A percentile compares a stretch with the other conserved stretches of the same genome.
phyloP scores from a whole-genome alignment of 257 asterid genomes.

The Mitragyna speciosa region DNA sequence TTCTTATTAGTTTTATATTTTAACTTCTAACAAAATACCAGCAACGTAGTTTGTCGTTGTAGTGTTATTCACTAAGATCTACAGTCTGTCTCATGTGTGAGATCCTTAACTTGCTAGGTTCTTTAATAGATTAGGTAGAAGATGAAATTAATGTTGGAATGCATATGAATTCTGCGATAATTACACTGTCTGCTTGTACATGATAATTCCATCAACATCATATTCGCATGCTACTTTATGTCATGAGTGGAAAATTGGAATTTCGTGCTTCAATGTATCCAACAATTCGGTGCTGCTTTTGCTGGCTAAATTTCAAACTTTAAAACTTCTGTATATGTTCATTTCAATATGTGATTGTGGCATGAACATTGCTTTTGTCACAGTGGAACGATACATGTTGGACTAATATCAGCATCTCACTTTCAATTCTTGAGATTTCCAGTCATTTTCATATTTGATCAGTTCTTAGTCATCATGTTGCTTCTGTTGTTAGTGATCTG shows the following conservation, averaged over 20 bases:
- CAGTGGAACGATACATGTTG: not conserved
- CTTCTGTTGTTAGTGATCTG: slow-evolving; percentile 15
- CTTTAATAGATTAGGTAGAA: not conserved
- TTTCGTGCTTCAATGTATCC: not conserved
- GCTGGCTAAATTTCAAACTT: not conserved
- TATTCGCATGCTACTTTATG: not conserved
- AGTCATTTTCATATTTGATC: too few species aligned
- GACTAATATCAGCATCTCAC: not conserved
- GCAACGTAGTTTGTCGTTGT: slow-evolving; percentile 13
- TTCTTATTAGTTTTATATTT: not conserved
- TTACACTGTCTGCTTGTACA: not conserved
- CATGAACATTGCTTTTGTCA: not conserved
- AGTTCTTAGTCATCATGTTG: not conserved
- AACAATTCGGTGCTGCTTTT: not conserved
- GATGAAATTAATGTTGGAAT: not conserved
- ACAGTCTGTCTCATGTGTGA: slow-evolving; percentile 13
- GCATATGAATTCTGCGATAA: not conserved
- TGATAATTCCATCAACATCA: not conserved
- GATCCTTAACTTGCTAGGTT: not conserved
- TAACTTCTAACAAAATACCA: not conserved
- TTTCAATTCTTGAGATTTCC: not conserved
- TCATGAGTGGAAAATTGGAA: not conserved
- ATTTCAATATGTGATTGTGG: not conserved
- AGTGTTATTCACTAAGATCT: slow-evolving; percentile 35
- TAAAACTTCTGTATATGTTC: not conserved